Conservation (phyloP, 371 early-diverging fungal species). For the Saksenaea vasiformis region DNA sequence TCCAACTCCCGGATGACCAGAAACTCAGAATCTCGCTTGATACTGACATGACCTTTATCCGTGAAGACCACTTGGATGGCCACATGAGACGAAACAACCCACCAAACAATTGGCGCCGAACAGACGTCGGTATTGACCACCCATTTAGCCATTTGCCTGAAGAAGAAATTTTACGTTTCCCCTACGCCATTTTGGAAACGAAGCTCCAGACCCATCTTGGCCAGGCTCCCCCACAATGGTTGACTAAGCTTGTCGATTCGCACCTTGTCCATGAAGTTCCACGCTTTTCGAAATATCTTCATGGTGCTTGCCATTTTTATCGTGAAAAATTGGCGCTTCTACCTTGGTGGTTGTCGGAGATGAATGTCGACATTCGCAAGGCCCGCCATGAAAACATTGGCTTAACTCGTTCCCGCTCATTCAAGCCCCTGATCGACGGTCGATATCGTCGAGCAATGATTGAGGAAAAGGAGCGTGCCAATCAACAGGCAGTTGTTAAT, state of each 20-base stretch:
- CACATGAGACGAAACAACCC: constrained; percentile 58
- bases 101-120: constrained; percentile 85
- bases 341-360: constrained; percentile 44
- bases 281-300: constrained; percentile 97
- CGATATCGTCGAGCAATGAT: constrained; percentile 36
- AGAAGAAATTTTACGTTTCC: constrained; percentile 32
- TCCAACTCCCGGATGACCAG: constrained; percentile 94
- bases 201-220: constrained; percentile 85
- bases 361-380: constrained; percentile 52
- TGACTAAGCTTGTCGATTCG: constrained; percentile 80
- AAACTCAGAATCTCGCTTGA: constrained; percentile 93
- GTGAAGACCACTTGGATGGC: constrained; percentile 66
- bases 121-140: constrained; percentile 82
- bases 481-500: constrained; percentile 22
- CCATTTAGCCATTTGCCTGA: constrained; percentile 88
- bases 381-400: constrained; percentile 31
- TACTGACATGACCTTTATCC: constrained; percentile 93
- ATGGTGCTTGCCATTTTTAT: constrained; percentile 71
- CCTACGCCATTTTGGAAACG: constrained; percentile 33
- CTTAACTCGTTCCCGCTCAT: constrained; percentile 27
- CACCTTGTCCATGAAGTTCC: constrained; percentile 95
- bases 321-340: constrained; percentile 24
- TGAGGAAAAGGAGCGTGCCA: constrained; percentile 28
- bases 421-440: constrained; percentile 41
- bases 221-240: constrained; percentile 91